A percentile compares a stretch with the other conserved stretches of the same genome.
These are phyloP conservation scores for Chaetothyriales sp. DNA, from an alignment of 2,329 filamentous ascomycete genomes.

Conservation along the genomic window DNA sequence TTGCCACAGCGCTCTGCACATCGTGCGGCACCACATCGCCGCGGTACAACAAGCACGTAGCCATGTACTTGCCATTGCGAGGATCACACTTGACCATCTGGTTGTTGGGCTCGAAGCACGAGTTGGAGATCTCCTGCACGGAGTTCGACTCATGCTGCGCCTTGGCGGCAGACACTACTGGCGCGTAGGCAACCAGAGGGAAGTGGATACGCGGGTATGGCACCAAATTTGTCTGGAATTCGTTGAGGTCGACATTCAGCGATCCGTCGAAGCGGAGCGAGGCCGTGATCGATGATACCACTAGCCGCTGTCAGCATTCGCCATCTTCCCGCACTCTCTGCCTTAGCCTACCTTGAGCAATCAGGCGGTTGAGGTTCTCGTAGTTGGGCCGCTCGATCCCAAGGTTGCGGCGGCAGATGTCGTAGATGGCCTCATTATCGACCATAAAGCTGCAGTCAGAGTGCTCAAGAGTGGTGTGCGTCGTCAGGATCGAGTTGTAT, in stretches of 20 bases:
- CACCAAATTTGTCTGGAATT: conserved; percentile 99
- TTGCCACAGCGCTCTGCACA: conserved; percentile 78
- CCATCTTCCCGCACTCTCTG: conserved; percentile 18
- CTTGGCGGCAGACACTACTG: conserved; percentile 88
- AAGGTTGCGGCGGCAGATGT: conserved; percentile 96
- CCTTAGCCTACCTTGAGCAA: conserved; percentile 62
- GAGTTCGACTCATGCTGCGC: conserved; percentile 96
- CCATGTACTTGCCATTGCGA: conserved; percentile 99
- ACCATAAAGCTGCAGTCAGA: conserved; percentile 99
- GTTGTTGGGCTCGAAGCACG: conserved; percentile 99
- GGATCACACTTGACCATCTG: conserved; percentile 99
- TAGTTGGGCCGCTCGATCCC: conserved; percentile 95
- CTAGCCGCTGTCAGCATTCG: conserved; percentile 30
- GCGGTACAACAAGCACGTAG: conserved; percentile 92
- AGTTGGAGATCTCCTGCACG: conserved; percentile 95
- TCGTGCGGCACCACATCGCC: conserved; percentile 97
- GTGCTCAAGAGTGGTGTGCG: conserved; percentile 97
- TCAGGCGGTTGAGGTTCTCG: conserved; percentile 97
- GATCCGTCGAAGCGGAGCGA: conserved; percentile 97
- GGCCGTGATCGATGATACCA: conserved; percentile 95
- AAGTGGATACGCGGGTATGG: conserved; percentile 99
- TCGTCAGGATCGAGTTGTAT: conserved; percentile 98
- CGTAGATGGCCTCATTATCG: conserved; percentile 99
- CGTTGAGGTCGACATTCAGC: conserved; percentile 97
- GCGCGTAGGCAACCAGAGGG: conserved; percentile 91